A percentile compares a stretch with the other conserved stretches of the same genome.
phyloP scores from a whole-genome alignment of 192 early-diverging fungal genomes.

The Martensiomyces pterosporus region DNA sequence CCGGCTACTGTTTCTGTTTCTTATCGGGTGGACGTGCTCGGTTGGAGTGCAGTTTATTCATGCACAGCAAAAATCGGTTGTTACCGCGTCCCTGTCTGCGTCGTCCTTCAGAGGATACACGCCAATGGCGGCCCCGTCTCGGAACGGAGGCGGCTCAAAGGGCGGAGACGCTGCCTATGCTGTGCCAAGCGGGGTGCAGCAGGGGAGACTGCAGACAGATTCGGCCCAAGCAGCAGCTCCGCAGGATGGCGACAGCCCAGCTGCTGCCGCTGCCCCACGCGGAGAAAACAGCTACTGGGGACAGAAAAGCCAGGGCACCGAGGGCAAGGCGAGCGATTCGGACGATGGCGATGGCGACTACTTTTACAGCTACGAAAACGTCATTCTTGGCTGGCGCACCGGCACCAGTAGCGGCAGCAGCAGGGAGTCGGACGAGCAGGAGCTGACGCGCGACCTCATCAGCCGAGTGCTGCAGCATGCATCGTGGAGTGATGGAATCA shows the following conservation, averaged over 20 bases:
- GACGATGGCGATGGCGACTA: background rate
- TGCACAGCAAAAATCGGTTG: slow-evolving; percentile 21
- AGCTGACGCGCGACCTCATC: slow-evolving; percentile 26
- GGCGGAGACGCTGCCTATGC: too few relatives aligned
- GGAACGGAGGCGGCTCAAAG: background rate
- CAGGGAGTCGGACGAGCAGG: too few relatives aligned
- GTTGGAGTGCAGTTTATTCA: slow-evolving; percentile 45
- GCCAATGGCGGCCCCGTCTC: background rate
- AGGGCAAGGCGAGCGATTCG: background rate
- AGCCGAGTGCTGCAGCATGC: slow-evolving; percentile 34
- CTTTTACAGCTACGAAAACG: background rate
- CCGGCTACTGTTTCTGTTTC: slow-evolving; percentile 33
- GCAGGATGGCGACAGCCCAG: too few relatives aligned
- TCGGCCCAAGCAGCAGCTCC: too few relatives aligned
- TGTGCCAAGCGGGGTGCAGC: too few relatives aligned
- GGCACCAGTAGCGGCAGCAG: slow-evolving; percentile 1
- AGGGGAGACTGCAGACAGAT: too few relatives aligned
- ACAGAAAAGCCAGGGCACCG: background rate
- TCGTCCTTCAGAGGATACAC: too few relatives aligned
- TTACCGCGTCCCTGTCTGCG: background rate
- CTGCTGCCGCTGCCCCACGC: too few relatives aligned
- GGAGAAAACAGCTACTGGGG: too few relatives aligned
- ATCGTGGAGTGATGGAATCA: slow-evolving; percentile 27
- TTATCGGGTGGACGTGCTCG: slow-evolving; percentile 43
- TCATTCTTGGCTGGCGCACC: too few relatives aligned